These are phyloP conservation scores for Cyanidioschyzon merolae DNA, from an alignment of 23 red algal species.

Conservation along the genomic window DNA sequence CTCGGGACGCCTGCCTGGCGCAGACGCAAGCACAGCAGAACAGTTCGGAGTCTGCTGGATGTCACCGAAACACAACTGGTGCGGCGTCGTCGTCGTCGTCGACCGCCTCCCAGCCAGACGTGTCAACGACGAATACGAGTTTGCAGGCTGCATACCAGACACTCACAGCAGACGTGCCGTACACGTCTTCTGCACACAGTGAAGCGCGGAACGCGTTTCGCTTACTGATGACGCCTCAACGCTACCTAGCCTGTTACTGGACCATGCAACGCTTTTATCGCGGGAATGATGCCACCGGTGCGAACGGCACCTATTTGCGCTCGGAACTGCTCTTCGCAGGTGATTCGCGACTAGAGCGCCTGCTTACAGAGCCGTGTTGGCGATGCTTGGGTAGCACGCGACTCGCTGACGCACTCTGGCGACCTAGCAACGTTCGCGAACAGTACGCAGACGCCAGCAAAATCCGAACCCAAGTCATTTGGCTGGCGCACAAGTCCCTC, in stretches of 20 bases:
- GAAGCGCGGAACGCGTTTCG: not conserved
- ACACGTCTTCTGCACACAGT: no score
- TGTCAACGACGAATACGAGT: no score
- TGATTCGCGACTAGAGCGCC: not conserved
- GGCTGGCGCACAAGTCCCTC: not conserved
- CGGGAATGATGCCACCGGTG: not conserved
- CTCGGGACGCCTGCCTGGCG: no score
- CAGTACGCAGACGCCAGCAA: not conserved
- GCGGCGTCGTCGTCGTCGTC: no score
- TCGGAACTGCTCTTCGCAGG: not conserved
- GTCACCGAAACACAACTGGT: no score
- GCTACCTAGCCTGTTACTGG: not conserved
- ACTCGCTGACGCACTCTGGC: not conserved
- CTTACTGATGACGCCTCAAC: not conserved
- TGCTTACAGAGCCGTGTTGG: not conserved
- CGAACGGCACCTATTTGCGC: not conserved
- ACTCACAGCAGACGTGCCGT: no score
- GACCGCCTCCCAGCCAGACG: no score
- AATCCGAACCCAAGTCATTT: not conserved
- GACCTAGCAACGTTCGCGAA: not conserved
- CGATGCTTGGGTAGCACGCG: not conserved
- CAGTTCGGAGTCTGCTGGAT: no score
- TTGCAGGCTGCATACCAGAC: no score
- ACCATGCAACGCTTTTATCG: not conserved
- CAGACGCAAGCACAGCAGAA: no score